These are phyloP conservation scores for thale cress (Arabidopsis thaliana) DNA, from an alignment of 345 rosid species.

Conservation along the genomic window TAIR10.1 NC_003075.7:1269501-1270000, in stretches of 20 bases:
- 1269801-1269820: constrained; percentile 73
- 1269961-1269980: no score
- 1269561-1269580: not conserved
- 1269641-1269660: constrained; percentile 60
- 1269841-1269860: constrained; percentile 60
- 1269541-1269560: not conserved
- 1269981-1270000: no score
- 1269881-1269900: constrained; percentile 82
- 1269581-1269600: constrained; percentile 54
- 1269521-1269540: not conserved
- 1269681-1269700: constrained; percentile 46
- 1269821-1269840: constrained; percentile 56
- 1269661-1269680: constrained; percentile 43
- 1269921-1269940: not conserved
- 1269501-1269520: not conserved
- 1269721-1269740: constrained; percentile 51
- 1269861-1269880: constrained; percentile 86
- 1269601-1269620: constrained; percentile 47
- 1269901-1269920: not conserved
- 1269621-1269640: constrained; percentile 58
- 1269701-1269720: constrained; percentile 59
- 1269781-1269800: constrained; percentile 68
- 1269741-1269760: constrained; percentile 44
- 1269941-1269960: no score
- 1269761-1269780: constrained; percentile 35